phyloP scores from a whole-genome alignment of 192 early-diverging fungal genomes.

The Coemansia sp. region DNA sequence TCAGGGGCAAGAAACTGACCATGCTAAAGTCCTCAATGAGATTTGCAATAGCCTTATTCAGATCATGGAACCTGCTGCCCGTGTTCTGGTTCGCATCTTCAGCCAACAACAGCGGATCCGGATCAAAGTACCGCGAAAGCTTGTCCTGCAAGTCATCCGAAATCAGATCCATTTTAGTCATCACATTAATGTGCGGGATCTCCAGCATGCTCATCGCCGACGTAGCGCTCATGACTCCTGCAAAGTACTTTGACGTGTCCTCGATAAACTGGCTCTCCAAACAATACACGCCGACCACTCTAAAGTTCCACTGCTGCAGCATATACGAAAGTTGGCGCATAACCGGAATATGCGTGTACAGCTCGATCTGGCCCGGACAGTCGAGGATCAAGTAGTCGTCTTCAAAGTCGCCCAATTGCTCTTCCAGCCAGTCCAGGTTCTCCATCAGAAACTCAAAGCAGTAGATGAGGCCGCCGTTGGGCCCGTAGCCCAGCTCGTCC shows the following conservation, averaged over 20 bases:
- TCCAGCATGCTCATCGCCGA: slow-evolving; percentile 95
- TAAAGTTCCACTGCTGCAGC: slow-evolving; percentile 72
- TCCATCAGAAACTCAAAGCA: slow-evolving; percentile 95
- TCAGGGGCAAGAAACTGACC: slow-evolving; percentile 92
- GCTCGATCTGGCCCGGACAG: slow-evolving; percentile 97
- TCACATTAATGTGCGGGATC: slow-evolving; percentile 97
- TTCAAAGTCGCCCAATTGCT: slow-evolving; percentile 84
- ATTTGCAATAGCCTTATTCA: slow-evolving; percentile 88
- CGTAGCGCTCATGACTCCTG: slow-evolving; percentile 93
- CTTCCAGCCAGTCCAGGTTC: slow-evolving; percentile 97
- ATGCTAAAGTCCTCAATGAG: slow-evolving; percentile 97
- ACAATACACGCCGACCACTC: slow-evolving; percentile 90
- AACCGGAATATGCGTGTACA: slow-evolving; percentile 97
- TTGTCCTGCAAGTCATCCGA: slow-evolving; percentile 60
- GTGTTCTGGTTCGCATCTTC: slow-evolving; percentile 80
- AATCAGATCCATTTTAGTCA: slow-evolving; percentile 97
- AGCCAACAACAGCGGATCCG: slow-evolving; percentile 80
- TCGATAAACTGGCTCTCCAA: slow-evolving; percentile 95
- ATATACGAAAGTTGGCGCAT: slow-evolving; percentile 79
- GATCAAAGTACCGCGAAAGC: slow-evolving; percentile 83
- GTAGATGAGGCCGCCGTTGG: slow-evolving; percentile 96
- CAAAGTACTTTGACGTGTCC: slow-evolving; percentile 95
- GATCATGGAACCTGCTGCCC: slow-evolving; percentile 72
- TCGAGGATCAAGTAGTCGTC: slow-evolving; percentile 98
- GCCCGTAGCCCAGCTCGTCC: slow-evolving; percentile 95